Base-by-base conservation (phyloP, 2,329 filamentous ascomycete species). In the Mycogone perniciosa region DNA sequence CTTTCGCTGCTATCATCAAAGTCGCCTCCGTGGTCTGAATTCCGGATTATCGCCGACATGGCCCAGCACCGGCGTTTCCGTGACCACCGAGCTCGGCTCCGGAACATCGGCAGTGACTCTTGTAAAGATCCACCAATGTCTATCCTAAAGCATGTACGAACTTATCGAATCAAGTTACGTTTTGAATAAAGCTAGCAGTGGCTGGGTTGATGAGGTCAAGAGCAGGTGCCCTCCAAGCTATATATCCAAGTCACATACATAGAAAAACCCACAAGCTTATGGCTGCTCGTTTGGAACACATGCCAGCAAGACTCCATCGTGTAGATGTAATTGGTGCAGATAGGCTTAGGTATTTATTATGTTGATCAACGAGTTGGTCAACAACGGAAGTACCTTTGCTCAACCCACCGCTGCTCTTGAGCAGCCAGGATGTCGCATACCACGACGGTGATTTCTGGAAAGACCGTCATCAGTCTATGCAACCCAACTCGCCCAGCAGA, bases 371-470 rank as follows among this genome's bases (percentile, higher is more conserved):
- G 20, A 20, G 20, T 29, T 42, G 37, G 31, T 65, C 54, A 96
- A 68, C 90, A 95, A n/a, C 91, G 84, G 66, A 96, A 86, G 68
- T 96, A 97, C 62, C 84, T 83, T 65, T 82, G 84, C 73, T 96
- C 92, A 43, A 96, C 82, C 91, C 91, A 97, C 56, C 91, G 80
- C 58, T 86, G 82, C 69, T 96, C 89, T 55, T 86, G 81, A 59
- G 95, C 89, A 50, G 85, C 81, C 30, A 91, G 83, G 61, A 96
- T 79, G 54, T 85, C 85, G 58, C 88, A 89, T 30, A 96, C 85
- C 13, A 97, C 89, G 13, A 96, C 86, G 47, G 85, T 86, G 44
- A 97, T 85, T 4, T 85, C 84, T 0, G 93, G 90, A 62, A 93
- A 99, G 3, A 96, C 93, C 51, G 85, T 89, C 54, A 89, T 87